Percentiles rank a stretch among this genome's conserved stretches.
Conservation (phyloP, 2,329 filamentous ascomycete genomes). For the Macroventuria anomochaeta region DNA sequence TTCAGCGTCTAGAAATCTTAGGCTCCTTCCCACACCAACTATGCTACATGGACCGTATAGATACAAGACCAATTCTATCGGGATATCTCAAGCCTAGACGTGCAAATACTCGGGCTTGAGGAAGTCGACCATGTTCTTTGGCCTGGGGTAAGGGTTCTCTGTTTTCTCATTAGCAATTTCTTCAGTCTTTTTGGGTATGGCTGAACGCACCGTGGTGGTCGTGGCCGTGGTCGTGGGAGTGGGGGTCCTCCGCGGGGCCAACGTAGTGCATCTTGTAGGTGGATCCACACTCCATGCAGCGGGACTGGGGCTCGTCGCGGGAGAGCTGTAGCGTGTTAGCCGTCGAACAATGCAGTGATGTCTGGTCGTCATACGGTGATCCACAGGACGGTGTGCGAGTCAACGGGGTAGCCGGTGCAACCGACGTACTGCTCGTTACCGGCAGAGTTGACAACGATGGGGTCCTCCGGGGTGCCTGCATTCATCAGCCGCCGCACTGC, state of each 20-base stretch:
- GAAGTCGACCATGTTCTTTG: conserved; percentile 96
- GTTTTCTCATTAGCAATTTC: not conserved
- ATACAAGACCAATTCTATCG: conserved; percentile 35
- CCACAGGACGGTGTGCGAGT: conserved; percentile 92
- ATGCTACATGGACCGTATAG: conserved; percentile 47
- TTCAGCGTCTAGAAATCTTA: conserved; percentile 18
- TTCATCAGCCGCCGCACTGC: conserved; percentile 16
- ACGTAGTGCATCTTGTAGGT: conserved; percentile 99
- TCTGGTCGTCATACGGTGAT: conserved; percentile 71
- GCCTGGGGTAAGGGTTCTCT: conserved; percentile 65
- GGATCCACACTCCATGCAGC: conserved; percentile 95
- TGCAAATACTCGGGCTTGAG: conserved; percentile 96
- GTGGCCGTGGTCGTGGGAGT: conserved; percentile 63
- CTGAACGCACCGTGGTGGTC: conserved; percentile 34
- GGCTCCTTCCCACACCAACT: conserved; percentile 34
- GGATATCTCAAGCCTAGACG: conserved; percentile 34
- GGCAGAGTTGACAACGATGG: conserved; percentile 87
- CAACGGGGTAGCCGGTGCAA: conserved; percentile 91
- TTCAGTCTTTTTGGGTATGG: not conserved
- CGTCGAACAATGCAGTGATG: not conserved
- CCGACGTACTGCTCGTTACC: conserved; percentile 96
- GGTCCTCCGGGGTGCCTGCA: conserved; percentile 80
- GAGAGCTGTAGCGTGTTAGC: conserved; percentile 66
- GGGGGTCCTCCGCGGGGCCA: conserved; percentile 77
- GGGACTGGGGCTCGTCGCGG: conserved; percentile 87